Evolutionary conservation across 805 yeast species (phyloP).

Genomic region (Metschnikowia bowlesiae): DNA sequence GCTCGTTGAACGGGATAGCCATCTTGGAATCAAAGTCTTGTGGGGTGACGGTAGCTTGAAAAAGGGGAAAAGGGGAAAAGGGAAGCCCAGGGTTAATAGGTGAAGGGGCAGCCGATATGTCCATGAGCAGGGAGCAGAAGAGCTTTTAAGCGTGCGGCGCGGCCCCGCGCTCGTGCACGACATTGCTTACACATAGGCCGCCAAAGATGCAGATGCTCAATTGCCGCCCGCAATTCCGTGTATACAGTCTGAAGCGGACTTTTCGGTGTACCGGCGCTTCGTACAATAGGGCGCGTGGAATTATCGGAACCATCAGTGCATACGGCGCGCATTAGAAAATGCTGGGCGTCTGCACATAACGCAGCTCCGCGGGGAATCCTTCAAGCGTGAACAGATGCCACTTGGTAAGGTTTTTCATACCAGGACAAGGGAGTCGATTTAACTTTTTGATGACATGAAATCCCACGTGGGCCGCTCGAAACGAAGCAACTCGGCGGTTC

Average conservation of each 20-base stretch:
- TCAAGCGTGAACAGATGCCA: too few species aligned
- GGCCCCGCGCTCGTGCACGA: background rate
- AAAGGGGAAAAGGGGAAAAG: background rate
- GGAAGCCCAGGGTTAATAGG: background rate
- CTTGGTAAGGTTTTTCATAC: too few species aligned
- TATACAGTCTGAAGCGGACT: background rate
- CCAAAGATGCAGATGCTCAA: too few species aligned
- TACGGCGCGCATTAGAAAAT: background rate
- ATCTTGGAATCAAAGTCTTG: background rate
- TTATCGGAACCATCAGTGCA: constrained; percentile 4
- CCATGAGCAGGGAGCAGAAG: background rate
- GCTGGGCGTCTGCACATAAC: constrained; percentile 2
- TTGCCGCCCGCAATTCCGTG: background rate
- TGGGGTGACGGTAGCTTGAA: background rate
- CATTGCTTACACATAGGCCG: background rate
- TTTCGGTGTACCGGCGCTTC: background rate
- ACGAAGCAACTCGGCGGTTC: too few species aligned
- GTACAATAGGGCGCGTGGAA: background rate
- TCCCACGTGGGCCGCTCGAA: too few species aligned
- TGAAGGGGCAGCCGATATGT: background rate
- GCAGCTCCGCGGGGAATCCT: background rate
- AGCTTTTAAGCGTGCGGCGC: background rate
- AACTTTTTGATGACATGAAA: too few species aligned
- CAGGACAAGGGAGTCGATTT: too few species aligned
- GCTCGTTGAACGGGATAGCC: constrained; percentile 33